Evolutionary conservation across 1,139 yeast genomes (phyloP).

Genomic region (Suhomyces guaymorum): DNA sequence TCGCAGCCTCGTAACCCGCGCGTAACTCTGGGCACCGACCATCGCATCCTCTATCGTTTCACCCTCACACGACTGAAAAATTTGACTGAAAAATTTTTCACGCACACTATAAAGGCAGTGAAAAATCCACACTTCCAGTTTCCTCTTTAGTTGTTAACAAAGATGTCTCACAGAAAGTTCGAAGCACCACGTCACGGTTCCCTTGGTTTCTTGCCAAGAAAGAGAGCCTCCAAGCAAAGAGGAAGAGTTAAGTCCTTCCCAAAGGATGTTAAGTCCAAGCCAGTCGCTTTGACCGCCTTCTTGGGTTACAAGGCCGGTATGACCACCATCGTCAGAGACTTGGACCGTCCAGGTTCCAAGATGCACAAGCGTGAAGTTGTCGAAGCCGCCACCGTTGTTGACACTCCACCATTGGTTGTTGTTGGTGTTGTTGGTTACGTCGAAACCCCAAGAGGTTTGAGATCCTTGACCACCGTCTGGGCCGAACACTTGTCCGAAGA

Average conservation of each 20-base stretch:
- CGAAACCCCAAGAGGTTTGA: constrained; percentile 99
- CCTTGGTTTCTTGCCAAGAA: constrained; percentile 99
- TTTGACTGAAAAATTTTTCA: constrained; percentile 21
- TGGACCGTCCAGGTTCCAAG: constrained; percentile 99
- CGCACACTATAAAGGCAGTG: constrained; percentile 7
- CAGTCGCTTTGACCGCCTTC: constrained; percentile 99
- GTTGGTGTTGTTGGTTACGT: constrained; percentile 99
- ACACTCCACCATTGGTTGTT: constrained; percentile 98
- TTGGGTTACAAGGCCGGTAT: constrained; percentile 99
- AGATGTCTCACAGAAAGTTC: constrained; percentile 99
- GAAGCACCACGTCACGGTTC: constrained; percentile 99
- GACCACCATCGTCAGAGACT: constrained; percentile 99
- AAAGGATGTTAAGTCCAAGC: constrained; percentile 96
- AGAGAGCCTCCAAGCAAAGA: constrained; percentile 98
- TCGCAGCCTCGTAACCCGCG: background rate
- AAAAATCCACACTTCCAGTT: constrained; percentile 15
- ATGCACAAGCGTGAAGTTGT: constrained; percentile 99
- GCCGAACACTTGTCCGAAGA: constrained; percentile 99
- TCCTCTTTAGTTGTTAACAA: constrained; percentile 29
- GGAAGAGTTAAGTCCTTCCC: constrained; percentile 99
- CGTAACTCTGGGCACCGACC: too few relatives aligned
- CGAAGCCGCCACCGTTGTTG: constrained; percentile 99
- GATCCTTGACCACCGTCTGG: constrained; percentile 99
- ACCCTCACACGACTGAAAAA: too few relatives aligned
- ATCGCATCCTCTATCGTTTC: too few relatives aligned